Evolutionary conservation across 257 asterid genomes (phyloP).

Genomic region (Solanum clarkiae): DNA sequence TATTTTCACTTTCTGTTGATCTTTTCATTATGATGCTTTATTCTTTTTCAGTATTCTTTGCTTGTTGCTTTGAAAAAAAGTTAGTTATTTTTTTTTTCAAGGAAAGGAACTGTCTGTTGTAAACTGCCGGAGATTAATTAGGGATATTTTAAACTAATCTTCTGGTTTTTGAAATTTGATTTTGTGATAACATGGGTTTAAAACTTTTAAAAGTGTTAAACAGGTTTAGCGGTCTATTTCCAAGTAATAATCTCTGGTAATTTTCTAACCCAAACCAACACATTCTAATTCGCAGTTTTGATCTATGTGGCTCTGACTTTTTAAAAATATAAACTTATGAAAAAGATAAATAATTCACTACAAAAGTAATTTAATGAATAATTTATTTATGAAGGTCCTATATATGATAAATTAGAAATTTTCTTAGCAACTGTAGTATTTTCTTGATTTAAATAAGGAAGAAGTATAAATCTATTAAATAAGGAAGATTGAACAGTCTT

Average conservation of each 20-base stretch:
- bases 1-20: constrained; percentile 8
- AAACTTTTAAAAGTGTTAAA: not conserved
- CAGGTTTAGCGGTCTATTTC: not conserved
- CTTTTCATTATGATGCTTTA: constrained; percentile 14
- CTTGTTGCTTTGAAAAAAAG: not conserved
- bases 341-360: too few relatives aligned
- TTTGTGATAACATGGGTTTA: not conserved
- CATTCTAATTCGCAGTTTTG: not conserved
- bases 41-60: not conserved
- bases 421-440: too few relatives aligned
- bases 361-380: too few relatives aligned
- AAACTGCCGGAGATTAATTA: not conserved
- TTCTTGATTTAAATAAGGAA: too few relatives aligned
- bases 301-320: not conserved
- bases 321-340: not conserved
- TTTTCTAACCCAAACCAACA: not conserved
- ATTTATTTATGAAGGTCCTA: too few relatives aligned
- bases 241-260: not conserved
- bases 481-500: too few relatives aligned
- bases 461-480: too few relatives aligned
- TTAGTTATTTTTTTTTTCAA: not conserved
- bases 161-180: not conserved
- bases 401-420: too few relatives aligned
- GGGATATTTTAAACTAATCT: not conserved
- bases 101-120: not conserved